Percentiles rank a stretch among this genome's conserved stretches.
phyloP scores from a whole-genome alignment of 176 grass and related monocot species.

The Oryza glaberrima region DNA sequence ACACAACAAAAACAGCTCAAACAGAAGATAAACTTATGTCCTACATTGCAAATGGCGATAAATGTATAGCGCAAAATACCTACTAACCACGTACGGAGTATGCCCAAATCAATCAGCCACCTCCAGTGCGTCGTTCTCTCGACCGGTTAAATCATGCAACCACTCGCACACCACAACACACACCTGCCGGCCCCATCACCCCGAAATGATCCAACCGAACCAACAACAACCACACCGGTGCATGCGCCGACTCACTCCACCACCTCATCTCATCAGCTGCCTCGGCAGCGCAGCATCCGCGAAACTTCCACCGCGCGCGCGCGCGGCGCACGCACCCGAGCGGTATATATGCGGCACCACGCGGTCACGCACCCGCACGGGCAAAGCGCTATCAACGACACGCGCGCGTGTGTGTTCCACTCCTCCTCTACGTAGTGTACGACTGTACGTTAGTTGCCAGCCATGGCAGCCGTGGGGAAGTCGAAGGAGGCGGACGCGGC shows the following conservation, averaged over 20 bases:
- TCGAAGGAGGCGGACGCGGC: conserved; percentile 42
- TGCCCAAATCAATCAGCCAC: neutral
- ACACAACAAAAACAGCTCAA: neutral
- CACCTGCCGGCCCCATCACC: neutral
- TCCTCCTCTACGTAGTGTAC: too few species aligned
- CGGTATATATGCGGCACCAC: conserved; percentile 36
- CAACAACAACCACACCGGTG: conserved; percentile 10
- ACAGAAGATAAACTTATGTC: neutral
- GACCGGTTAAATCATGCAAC: neutral
- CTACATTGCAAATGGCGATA: neutral
- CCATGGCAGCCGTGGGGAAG: conserved; percentile 33
- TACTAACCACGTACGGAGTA: neutral
- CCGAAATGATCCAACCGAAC: conserved; percentile 4
- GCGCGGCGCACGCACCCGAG: neutral
- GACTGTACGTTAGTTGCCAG: neutral
- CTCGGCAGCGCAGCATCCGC: neutral
- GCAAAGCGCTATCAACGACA: neutral
- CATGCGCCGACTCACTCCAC: conserved; percentile 28
- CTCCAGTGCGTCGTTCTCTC: neutral
- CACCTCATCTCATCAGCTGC: neutral
- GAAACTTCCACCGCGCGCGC: conserved; percentile 26
- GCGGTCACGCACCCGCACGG: conserved; percentile 35
- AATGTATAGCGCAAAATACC: neutral
- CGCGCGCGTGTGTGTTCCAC: neutral
- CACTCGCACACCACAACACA: neutral